Base-by-base conservation (phyloP, 106 monocot genomes). In the Dendrobium officinale region DNA sequence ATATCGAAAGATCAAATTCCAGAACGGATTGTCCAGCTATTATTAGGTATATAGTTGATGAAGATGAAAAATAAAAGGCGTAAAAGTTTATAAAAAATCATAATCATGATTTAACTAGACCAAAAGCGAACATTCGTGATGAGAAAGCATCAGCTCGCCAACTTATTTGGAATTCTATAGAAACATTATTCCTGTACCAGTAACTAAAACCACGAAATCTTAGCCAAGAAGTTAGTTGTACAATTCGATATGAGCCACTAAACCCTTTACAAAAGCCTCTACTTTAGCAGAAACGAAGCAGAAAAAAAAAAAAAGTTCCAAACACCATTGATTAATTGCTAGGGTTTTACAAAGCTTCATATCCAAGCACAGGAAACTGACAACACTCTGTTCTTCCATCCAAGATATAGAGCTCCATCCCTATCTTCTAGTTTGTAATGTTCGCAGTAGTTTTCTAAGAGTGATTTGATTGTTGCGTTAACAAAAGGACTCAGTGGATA, bases 381-480 rank as follows among this genome's bases (percentile, higher is more conserved):
- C 81, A 97, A 77, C 72, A 86, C 87, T 81, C 96, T 81, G 67
- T 86, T 88, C 87, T 87, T 92, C 96, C 96, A 97, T 19, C 96
- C 96, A 33, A 97, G 92, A 84, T 90, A 94, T 29, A 97, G 93
- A 51, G 85, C 87, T 2, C 97, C 94, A n/a, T 94, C 97, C 48
- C 87, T 85, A 86, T 97, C 97, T 47, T 85, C 82, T 15, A 94
- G 86, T 81, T 86, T 74, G 59, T 89, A 97, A 80, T 91, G 79
- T 42, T 82, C 83, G 19, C 81, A 85, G 83, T 94, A 97, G 18
- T 89, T 89, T 77, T 86, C 82, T 6, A 97, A 78, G 67, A 97
- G 84, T 1, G 83, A 59, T 68, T 87, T 94, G 73, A 97, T 94
- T 24, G 94, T 94, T 22, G 88, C 84, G 68, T 97, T 97, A 59